A percentile compares a stretch with the other conserved stretches of the same genome.
Conservation (phyloP, 2,329 filamentous ascomycete genomes). For the Fusarium anthophilum region DNA sequence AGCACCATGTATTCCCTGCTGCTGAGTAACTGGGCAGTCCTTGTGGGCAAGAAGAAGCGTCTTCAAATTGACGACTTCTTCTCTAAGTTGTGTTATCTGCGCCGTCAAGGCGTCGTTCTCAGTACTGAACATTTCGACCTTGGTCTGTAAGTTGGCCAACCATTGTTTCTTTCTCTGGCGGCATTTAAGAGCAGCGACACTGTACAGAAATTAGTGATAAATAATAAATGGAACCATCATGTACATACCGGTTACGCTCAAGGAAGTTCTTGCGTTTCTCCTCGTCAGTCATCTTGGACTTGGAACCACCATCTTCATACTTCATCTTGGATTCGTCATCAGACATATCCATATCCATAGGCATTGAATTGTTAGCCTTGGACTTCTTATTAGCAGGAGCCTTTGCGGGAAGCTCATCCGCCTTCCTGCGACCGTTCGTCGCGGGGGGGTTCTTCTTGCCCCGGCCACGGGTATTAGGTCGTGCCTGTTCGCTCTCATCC, state of each 20-base stretch:
- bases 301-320: slow-evolving; percentile 34
- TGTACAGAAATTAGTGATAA: slow-evolving; percentile 49
- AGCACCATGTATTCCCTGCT: slow-evolving; percentile 71
- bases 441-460: slow-evolving; percentile 71
- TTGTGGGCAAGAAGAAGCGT: slow-evolving; percentile 93
- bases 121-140: slow-evolving; percentile 90
- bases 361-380: slow-evolving; percentile 56
- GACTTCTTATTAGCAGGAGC: slow-evolving; percentile 74
- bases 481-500: slow-evolving; percentile 76
- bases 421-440: slow-evolving; percentile 79
- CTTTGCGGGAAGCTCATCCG: slow-evolving; percentile 72
- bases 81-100: slow-evolving; percentile 84
- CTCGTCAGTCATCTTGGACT: slow-evolving; percentile 68
- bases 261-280: slow-evolving; percentile 99
- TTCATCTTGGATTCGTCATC: slow-evolving; percentile 60
- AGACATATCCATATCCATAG: slow-evolving; percentile 60
- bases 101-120: slow-evolving; percentile 90
- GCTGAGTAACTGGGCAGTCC: slow-evolving; percentile 91
- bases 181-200: slow-evolving; percentile 95
- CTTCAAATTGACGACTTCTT: slow-evolving; percentile 95
- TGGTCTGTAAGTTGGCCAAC: slow-evolving; percentile 92
- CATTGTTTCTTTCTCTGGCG: slow-evolving; percentile 99
- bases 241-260: slow-evolving; percentile 87
- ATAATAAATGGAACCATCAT: not conserved
- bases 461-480: slow-evolving; percentile 71